Base-by-base conservation (phyloP, 768 basidiomycete species). In the Pseudohyphozyma bogoriensis region DNA sequence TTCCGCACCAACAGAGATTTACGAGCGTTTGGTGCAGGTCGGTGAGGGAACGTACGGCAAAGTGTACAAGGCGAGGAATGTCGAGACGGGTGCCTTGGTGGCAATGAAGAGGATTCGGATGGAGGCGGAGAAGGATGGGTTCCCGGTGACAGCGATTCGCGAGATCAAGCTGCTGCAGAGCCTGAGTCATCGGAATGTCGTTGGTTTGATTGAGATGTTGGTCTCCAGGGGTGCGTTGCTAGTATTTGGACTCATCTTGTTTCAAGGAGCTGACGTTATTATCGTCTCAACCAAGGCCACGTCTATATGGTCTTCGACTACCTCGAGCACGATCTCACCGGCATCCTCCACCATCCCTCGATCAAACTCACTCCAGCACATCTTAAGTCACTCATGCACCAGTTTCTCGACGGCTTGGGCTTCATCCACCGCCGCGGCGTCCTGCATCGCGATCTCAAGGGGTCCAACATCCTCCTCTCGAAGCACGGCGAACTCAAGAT, bases 241-340 rank as follows among this genome's bases (percentile, higher is more conserved):
- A 22, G 24, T 45, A 2, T 59, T 24, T n/a, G 26, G 37, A 8
- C 6, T 32, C 47, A 33, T 32, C 36, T n/a, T n/a, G n/a, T n/a
- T 29, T 52, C 36, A 36, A 60, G 59, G 31, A 20, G 3, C 29
- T 47, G 37, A 10, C 36, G 31, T 55, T 35, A 40, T n/a, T 47
- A 66, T 60, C 62, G 63, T 44, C 42, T 31, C 15, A 60, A 51
- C 22, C 8, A 69, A 96, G 93, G 90, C 60, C 85, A 86, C 51
- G 92, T 95, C 44, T 93, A 89, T 75, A 99, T 99, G 95, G 93
- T 99, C 40, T 90, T 97, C 70, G 92, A 97, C 73, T 99, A 99
- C 74, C 88, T 95, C 88, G 91, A 99, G 69, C 93, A 97, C 72
- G 95, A 99, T 72, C 78, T 99, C 56, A 96, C 92, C 3, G 95